A percentile compares a stretch with the other conserved stretches of the same genome.
These are phyloP conservation scores for Diatrype stigma DNA, from an alignment of 2,329 filamentous ascomycete genomes.

Conservation along the genomic window DNA sequence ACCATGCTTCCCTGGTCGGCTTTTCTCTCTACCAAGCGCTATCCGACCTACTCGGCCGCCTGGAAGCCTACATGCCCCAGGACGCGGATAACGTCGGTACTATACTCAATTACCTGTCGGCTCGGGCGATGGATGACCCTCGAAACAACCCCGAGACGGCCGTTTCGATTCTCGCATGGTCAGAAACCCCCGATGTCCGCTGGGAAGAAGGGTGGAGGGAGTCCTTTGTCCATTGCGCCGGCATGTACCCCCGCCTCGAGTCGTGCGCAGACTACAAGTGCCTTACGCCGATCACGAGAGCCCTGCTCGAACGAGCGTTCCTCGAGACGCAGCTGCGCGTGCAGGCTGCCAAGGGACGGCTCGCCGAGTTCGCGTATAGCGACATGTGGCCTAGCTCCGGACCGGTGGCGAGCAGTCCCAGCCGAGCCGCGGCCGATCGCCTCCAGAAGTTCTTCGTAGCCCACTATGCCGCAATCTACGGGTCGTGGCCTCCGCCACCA, in stretches of 20 bases:
- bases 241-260: constrained; percentile 56
- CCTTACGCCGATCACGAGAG: constrained; percentile 58
- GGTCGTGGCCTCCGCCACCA: constrained; percentile 55
- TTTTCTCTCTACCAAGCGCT: constrained; percentile 60
- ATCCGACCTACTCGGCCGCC: constrained; percentile 55
- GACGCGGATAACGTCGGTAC: constrained; percentile 54
- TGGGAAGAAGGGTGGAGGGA: constrained; percentile 67
- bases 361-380: constrained; percentile 55
- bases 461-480: constrained; percentile 54
- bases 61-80: constrained; percentile 54
- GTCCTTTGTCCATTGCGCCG: constrained; percentile 62
- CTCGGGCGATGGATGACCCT: constrained; percentile 59
- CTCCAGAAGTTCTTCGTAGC: constrained; percentile 57
- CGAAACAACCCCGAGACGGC: constrained; percentile 57
- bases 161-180: constrained; percentile 60
- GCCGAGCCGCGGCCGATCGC: constrained; percentile 53
- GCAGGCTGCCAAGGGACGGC: constrained; percentile 56
- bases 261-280: constrained; percentile 50
- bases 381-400: constrained; percentile 54
- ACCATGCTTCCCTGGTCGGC: constrained; percentile 61
- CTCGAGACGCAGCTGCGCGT: constrained; percentile 60
- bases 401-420: constrained; percentile 29
- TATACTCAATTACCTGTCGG: constrained; percentile 57
- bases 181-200: constrained; percentile 55
- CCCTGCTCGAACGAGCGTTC: constrained; percentile 57